Evolutionary conservation across 768 basidiomycete species (phyloP).

Genomic region (Leccinum disarticulatum): DNA sequence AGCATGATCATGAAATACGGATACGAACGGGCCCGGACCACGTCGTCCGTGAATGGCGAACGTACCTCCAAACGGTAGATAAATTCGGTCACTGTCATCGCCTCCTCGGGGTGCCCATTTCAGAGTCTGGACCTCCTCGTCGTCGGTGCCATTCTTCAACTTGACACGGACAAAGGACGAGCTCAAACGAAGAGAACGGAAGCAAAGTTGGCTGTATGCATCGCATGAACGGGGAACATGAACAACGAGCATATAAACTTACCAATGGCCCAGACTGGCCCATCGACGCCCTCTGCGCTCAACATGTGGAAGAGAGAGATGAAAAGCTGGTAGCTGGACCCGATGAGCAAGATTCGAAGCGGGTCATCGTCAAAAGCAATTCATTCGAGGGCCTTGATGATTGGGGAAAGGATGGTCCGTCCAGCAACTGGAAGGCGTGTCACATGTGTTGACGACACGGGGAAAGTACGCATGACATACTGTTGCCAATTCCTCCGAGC

Average conservation of each 20-base stretch:
- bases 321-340: constrained; percentile 86
- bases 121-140: constrained; percentile 55
- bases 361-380: constrained; percentile 78
- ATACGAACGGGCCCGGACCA: constrained; percentile 23
- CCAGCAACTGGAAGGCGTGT: constrained; percentile 63
- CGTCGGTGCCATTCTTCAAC: constrained; percentile 75
- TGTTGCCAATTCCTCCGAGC: constrained; percentile 71
- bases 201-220: constrained; percentile 59
- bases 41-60: constrained; percentile 19
- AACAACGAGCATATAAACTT: constrained; percentile 29
- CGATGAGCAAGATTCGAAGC: constrained; percentile 71
- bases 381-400: constrained; percentile 69
- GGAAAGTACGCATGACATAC: constrained; percentile 39
- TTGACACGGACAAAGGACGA: constrained; percentile 79
- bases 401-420: constrained; percentile 68
- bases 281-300: constrained; percentile 50
- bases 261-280: constrained; percentile 64
- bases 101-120: constrained; percentile 62
- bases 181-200: constrained; percentile 73
- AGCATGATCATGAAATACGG: no score
- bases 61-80: constrained; percentile 77
- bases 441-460: not conserved
- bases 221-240: not conserved
- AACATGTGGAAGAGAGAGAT: constrained; percentile 81
- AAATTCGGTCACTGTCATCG: constrained; percentile 78